Evolutionary conservation across 139 green algal genomes (phyloP), one percentile per base, ranked within the genome.

Genomic region (Chlorella sp.): DNA sequence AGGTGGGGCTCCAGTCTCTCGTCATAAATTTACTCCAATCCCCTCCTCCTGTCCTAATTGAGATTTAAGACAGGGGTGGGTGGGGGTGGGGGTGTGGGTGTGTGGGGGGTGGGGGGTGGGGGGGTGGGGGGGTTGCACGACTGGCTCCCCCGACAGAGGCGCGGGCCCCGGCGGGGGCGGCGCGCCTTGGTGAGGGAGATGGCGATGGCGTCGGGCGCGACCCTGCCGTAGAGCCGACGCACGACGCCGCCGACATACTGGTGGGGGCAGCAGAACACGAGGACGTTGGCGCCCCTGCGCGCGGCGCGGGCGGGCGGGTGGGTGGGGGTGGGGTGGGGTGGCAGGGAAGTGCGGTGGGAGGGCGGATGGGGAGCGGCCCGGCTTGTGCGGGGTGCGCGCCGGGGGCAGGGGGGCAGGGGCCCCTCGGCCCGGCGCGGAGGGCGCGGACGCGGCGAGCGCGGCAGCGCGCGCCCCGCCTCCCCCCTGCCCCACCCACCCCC

Each of bases 101-200:
- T 59, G 50, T 17, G 9, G 14, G 19, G 11, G 50, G 5, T 59
- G 50, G n/a, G n/a, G n/a, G n/a, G n/a, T 36, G 53, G 2, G 53
- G 53, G 23, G 53, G 50, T 59, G 50, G 50, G 9, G 14, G 19
- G 11, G 50, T 25, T 59, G 50, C 50, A 29, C 50, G 58, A 7
- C 58, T n/a, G n/a, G 29, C n/a, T 42, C n/a, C 7, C 58, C 12
- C n/a, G 8, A n/a, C 5, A 40, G 29, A 64, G 11, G 29, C 29
- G 27, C 55, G 12, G 27, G 27, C 14, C 27, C 4, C 27, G 27
- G 55, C 27, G 4, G 25, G 27, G 1, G 33, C 48, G 31, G 1
- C 53, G 2, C 45, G 70, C 74, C 67, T 95, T 95, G 65, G 78
- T 93, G 53, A 95, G 85, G 21, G 73, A 87, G 68, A 94, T 83